A percentile compares a stretch with the other conserved stretches of the same genome.
Conservation (phyloP, 768 basidiomycete genomes). For the Suillus luteus region DNA sequence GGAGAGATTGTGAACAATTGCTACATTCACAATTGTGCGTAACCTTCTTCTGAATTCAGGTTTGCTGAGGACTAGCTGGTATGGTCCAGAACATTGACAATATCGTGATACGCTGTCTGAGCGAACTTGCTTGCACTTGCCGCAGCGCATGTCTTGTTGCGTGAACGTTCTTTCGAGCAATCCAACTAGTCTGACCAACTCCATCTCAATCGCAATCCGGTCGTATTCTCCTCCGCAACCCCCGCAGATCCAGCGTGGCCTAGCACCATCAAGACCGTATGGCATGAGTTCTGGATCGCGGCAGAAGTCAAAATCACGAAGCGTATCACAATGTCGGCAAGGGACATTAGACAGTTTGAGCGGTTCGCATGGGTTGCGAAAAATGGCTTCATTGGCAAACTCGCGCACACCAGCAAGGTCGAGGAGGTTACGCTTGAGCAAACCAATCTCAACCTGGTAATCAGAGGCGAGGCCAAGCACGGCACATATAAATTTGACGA, state of each 20-base stretch:
- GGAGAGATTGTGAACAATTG: slow-evolving; percentile 67
- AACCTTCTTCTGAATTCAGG: slow-evolving; percentile 71
- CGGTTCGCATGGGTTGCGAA: slow-evolving; percentile 90
- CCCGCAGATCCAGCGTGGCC: slow-evolving; percentile 66
- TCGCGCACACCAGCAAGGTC: slow-evolving; percentile 86
- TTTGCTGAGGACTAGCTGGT: slow-evolving; percentile 70
- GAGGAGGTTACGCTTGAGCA: slow-evolving; percentile 86
- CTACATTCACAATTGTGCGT: slow-evolving; percentile 82
- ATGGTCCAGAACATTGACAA: slow-evolving; percentile 88
- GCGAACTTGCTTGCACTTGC: slow-evolving; percentile 88
- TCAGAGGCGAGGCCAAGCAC: slow-evolving; percentile 78
- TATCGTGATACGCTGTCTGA: slow-evolving; percentile 83
- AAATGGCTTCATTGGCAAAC: slow-evolving; percentile 82
- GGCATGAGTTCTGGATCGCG: slow-evolving; percentile 85
- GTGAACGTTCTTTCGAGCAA: slow-evolving; percentile 72
- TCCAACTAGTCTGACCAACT: slow-evolving; percentile 75
- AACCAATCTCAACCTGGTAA: slow-evolving; percentile 82
- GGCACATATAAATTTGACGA: slow-evolving; percentile 85
- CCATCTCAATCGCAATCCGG: slow-evolving; percentile 82
- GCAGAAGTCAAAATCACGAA: slow-evolving; percentile 95
- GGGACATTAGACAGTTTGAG: slow-evolving; percentile 85
- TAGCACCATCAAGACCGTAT: slow-evolving; percentile 46
- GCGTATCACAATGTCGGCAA: slow-evolving; percentile 80
- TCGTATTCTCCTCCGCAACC: slow-evolving; percentile 88
- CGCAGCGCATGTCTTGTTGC: slow-evolving; percentile 88